Base-by-base conservation (phyloP, 1,284 basidiomycete genomes). In the Boletus sp. region DNA sequence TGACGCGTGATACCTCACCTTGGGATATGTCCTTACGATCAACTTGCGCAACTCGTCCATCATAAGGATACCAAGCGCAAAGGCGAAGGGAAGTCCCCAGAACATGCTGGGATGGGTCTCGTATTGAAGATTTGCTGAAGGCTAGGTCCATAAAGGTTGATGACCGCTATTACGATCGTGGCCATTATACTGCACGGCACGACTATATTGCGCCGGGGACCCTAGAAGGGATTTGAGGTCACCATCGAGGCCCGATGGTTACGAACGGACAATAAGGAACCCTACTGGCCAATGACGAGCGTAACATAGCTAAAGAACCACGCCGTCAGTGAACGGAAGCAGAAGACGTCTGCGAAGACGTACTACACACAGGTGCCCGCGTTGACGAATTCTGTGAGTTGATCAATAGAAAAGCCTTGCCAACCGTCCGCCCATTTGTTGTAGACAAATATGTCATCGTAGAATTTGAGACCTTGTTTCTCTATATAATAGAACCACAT, bases 361-460 rank as follows among this genome's bases (percentile, higher is more conserved):
- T 51, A 75, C 73, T 73, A 74, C 42, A 72, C 57, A 54, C 69
- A 71, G 46, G 67, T 69, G 41, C 72, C 69, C n/a, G 59, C 56
- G 22, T 52, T 39, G 47, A 71, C 68, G 26, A 70, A 65, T 6
- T 62, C 45, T 0, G 42, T 55, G 10, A 71, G 60, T 34, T 71
- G 54, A 1, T 57, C 61, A 10, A 51, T 37, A 0, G 59, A 45
- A 37, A 49, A 61, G 14, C 65, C 66, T 44, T 69, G 51, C 56
- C 60, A 72, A 2, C 69, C 67, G 17, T 58, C 61, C 27, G 40
- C n/a, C 69, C 69, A 71, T 10, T 61, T 61, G 59, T 73, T 65
- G 49, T 62, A 74, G 8, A 67, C 69, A 19, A 73, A 57, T 17
- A 74, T 66, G n/a, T 71, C 67, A 12, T 72, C 65, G 49, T 69